Base-by-base conservation (phyloP, 345 rosid species). In the Atalantia buxifolia region DNA sequence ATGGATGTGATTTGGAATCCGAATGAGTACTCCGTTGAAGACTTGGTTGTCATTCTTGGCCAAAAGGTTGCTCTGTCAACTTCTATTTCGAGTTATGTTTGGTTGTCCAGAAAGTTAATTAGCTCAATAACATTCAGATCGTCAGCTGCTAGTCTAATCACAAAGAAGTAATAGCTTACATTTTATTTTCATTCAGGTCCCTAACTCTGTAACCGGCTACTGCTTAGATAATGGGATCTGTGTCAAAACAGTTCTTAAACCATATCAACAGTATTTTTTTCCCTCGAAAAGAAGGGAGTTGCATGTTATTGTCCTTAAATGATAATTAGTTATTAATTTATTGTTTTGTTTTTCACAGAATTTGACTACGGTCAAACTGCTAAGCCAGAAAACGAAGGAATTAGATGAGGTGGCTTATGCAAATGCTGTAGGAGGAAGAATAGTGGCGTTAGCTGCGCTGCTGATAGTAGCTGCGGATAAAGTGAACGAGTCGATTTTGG, bases 1-100 rank as follows among this genome's bases (percentile, higher is more conserved):
- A 4, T 80, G 71, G 87, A 86, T 65, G 87, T 92, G 83, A 82
- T 38, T 28, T 94, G 98, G 98, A 88, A 86, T 80, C 88, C 92
- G 27, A 84, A 75, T 70, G 87, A 84, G 36, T 62, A 81, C 89
- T 85, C 92, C 36, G 40, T 90, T 67, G 86, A 79, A 79, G 91
- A 86, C 84, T 77, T 92, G 85, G 85, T 91, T 9, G 82, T 86
- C 77, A 73, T 81, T 53, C 92, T 94, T 62, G 62, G 91, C 72
- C 86, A 89, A 77, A 89, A 88, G 97, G 98, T 92, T 60, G 13
- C 21, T 50, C 22, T 13, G 50, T 45, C 22, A 50, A 9, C 27
- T 35, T 24, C 62, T 76, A 1, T 53, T 18, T 53, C 22, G 5
- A 45, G 50, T 13, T 2, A 45, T 3, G 18, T 75, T 85, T 75